Evolutionary conservation across 23 red algal genomes (phyloP).

Genomic region (Gracilariopsis chorda): DNA sequence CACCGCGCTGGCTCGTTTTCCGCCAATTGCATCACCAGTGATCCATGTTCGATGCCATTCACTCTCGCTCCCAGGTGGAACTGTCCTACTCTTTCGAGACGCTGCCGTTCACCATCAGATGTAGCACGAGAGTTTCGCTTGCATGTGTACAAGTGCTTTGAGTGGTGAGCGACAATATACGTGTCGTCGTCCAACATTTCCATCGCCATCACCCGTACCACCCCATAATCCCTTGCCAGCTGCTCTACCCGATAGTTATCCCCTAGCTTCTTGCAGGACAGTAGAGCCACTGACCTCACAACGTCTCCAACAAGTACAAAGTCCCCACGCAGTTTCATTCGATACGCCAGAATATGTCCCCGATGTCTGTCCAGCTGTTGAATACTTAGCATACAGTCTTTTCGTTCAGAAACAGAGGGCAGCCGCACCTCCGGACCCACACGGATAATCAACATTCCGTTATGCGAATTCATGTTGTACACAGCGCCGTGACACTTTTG

Average conservation of each 20-base stretch:
- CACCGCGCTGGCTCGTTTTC: slow-evolving; percentile 46
- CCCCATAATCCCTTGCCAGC: slow-evolving; percentile 80
- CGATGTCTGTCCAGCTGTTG: slow-evolving; percentile 48
- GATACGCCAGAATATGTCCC: slow-evolving; percentile 67
- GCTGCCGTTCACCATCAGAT: slow-evolving; percentile 68
- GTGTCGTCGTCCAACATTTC: slow-evolving; percentile 82
- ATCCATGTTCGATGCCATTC: slow-evolving; percentile 82
- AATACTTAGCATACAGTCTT: slow-evolving; percentile 53
- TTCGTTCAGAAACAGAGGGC: slow-evolving; percentile 28
- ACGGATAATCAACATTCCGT: slow-evolving; percentile 76
- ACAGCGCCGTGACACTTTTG: slow-evolving; percentile 59
- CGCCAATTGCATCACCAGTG: slow-evolving; percentile 78
- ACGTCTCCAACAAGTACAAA: slow-evolving; percentile 93
- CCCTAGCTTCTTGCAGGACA: slow-evolving; percentile 47
- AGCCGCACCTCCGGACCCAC: slow-evolving; percentile 74
- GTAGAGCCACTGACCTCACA: slow-evolving; percentile 74
- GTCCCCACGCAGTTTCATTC: slow-evolving; percentile 73
- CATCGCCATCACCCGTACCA: slow-evolving; percentile 78
- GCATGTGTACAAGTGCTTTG: slow-evolving; percentile 76
- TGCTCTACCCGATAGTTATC: slow-evolving; percentile 73
- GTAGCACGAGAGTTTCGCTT: slow-evolving; percentile 69
- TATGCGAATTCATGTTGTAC: slow-evolving; percentile 63
- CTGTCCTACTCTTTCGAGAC: slow-evolving; percentile 73
- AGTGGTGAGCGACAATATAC: slow-evolving; percentile 76
- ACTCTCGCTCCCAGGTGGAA: slow-evolving; percentile 90